phyloP scores from a whole-genome alignment of 768 basidiomycete genomes.

The Mycena indigotica region DNA sequence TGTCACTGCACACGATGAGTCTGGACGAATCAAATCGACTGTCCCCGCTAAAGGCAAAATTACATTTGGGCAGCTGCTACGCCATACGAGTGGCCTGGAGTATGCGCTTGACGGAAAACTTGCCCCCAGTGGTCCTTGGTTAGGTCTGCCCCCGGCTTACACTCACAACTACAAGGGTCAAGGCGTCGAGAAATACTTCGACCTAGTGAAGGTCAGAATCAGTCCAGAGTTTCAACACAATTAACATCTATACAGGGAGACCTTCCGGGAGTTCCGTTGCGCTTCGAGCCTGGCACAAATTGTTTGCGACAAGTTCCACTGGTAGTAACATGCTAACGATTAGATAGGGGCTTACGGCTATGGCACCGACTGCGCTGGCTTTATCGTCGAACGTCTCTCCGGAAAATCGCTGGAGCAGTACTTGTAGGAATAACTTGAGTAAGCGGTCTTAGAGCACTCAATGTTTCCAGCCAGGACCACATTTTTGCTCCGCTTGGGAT shows the following conservation, averaged over 20 bases:
- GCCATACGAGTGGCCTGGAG: slow-evolving; percentile 1
- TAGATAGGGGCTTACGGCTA: slow-evolving; percentile 30
- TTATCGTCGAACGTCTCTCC: slow-evolving; percentile 31
- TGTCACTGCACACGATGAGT: no score
- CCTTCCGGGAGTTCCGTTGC: slow-evolving; percentile 28
- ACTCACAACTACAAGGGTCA: slow-evolving; percentile 2
- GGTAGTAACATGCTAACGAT: not conserved
- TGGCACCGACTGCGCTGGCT: slow-evolving; percentile 28
- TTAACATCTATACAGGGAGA: slow-evolving; percentile 22
- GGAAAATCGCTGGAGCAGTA: slow-evolving; percentile 33
- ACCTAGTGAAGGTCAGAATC: slow-evolving; percentile 3
- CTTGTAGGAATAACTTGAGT: slow-evolving; percentile 20
- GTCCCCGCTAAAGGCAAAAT: not conserved
- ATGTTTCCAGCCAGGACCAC: slow-evolving; percentile 27
- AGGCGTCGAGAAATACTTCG: slow-evolving; percentile 3
- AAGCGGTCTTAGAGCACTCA: not conserved
- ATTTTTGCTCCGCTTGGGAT: slow-evolving; percentile 27
- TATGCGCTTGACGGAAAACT: not conserved
- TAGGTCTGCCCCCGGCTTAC: slow-evolving; percentile 1
- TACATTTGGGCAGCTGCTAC: not conserved
- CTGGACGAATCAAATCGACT: no score
- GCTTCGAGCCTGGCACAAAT: slow-evolving; percentile 34
- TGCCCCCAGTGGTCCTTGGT: not conserved
- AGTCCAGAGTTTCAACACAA: not conserved
- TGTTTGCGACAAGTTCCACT: no score